phyloP scores from a whole-genome alignment of 2,329 filamentous ascomycete species.

The Pyrenophora graminea region DNA sequence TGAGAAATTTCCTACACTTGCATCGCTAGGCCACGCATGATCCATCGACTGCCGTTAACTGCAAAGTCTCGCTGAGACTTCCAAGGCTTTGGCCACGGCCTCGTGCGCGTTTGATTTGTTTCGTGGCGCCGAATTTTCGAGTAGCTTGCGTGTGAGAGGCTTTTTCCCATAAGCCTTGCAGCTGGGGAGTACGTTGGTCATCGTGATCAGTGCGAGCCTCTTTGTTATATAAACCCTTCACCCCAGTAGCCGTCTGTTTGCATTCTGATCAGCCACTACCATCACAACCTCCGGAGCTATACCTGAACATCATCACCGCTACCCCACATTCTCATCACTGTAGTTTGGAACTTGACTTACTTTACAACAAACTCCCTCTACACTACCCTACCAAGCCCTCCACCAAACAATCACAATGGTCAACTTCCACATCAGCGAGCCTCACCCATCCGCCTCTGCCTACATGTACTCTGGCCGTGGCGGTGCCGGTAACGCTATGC shows the following conservation, averaged over 20 bases:
- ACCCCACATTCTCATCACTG: conserved; percentile 17
- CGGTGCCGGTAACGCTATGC: conserved; percentile 62
- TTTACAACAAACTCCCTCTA: conserved; percentile 1
- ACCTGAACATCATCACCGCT: not conserved
- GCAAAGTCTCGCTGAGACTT: conserved; percentile 43
- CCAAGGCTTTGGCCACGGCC: conserved; percentile 21
- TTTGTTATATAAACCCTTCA: conserved; percentile 27
- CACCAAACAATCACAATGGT: conserved; percentile 40
- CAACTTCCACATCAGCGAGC: conserved; percentile 62
- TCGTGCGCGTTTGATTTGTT: conserved; percentile 35
- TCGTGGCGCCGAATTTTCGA: conserved; percentile 33
- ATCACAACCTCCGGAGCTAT: conserved; percentile 14
- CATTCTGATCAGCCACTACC: conserved; percentile 21
- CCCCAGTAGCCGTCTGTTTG: conserved; percentile 5
- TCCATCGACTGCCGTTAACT: conserved; percentile 49
- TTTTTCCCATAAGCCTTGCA: conserved; percentile 10
- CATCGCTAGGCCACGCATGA: conserved; percentile 35
- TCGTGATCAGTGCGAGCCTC: conserved; percentile 10
- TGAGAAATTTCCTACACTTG: conserved; percentile 15
- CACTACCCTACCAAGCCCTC: conserved; percentile 14
- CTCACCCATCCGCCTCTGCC: conserved; percentile 61
- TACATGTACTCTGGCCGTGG: conserved; percentile 61
- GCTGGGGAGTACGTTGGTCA: not conserved
- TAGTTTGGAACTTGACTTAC: conserved; percentile 21
- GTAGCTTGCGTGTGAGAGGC: conserved; percentile 7